Conservation (phyloP, 106 monocot genomes). For the Chionographis japonica region DNA sequence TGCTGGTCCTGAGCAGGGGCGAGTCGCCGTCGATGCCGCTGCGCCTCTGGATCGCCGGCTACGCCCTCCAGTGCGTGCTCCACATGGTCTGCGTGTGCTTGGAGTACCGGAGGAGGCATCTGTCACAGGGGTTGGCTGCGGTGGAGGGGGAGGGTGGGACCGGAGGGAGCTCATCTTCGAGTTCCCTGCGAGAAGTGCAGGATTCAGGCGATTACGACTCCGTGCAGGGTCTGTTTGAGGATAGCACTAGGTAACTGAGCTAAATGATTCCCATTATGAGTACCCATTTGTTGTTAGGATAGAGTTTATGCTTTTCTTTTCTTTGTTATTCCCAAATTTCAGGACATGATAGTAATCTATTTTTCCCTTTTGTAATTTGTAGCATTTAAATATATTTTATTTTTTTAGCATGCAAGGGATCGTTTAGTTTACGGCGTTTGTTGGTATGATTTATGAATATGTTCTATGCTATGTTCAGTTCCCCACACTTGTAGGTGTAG, state of each 20-base stretch:
- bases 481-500: too few relatives aligned
- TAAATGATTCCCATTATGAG: too few relatives aligned
- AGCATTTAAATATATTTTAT: too few relatives aligned
- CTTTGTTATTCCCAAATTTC: neutral
- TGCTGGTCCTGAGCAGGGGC: conserved; percentile 2
- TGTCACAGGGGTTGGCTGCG: neutral
- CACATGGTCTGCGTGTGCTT: conserved; percentile 11
- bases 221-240: neutral
- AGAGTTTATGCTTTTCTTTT: neutral
- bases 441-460: too few relatives aligned
- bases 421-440: too few relatives aligned
- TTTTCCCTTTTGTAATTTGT: neutral
- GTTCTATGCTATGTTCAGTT: too few relatives aligned
- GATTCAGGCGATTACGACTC: neutral
- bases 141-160: neutral
- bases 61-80: conserved; percentile 17
- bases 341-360: neutral
- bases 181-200: neutral
- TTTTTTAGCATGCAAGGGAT: too few relatives aligned
- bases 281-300: too few relatives aligned
- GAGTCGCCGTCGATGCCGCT: conserved; percentile 14
- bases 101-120: conserved; percentile 16
- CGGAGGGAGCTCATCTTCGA: neutral
- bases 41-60: conserved; percentile 9
- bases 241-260: conserved; percentile 1